Evolutionary conservation across 192 early-diverging fungal species (phyloP).

Genomic region (Coemansia sp.): DNA sequence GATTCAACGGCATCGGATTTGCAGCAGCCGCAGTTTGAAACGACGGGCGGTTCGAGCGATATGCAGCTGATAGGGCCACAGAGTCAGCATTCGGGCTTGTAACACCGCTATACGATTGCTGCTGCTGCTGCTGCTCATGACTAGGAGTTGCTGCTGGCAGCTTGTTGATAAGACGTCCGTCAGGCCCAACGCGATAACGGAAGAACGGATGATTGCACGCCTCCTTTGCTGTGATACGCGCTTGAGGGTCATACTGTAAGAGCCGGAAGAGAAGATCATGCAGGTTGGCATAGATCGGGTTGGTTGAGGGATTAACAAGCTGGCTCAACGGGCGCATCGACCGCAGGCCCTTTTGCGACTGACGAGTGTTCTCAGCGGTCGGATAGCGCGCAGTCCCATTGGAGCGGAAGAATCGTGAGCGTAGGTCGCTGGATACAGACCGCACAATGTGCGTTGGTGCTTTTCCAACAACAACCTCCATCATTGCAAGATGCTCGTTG

Average conservation of each 20-base stretch:
- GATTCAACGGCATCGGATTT: constrained; percentile 7
- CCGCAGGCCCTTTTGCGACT: constrained; percentile 43
- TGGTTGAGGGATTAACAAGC: constrained; percentile 52
- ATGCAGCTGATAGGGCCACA: constrained; percentile 5
- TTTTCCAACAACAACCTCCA: constrained; percentile 84
- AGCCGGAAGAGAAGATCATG: constrained; percentile 72
- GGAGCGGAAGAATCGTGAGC: constrained; percentile 42
- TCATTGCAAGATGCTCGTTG: constrained; percentile 96
- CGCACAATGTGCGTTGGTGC: constrained; percentile 70
- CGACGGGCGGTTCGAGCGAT: constrained; percentile 29
- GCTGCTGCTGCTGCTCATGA: constrained; percentile 4
- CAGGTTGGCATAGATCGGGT: constrained; percentile 58
- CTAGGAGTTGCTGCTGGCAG: constrained; percentile 13
- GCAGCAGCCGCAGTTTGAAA: constrained; percentile 14
- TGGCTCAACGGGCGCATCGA: constrained; percentile 48
- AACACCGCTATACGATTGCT: not conserved
- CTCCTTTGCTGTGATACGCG: constrained; percentile 78
- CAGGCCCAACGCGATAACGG: constrained; percentile 56
- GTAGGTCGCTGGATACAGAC: constrained; percentile 39
- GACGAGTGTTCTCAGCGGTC: constrained; percentile 36
- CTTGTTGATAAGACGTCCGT: constrained; percentile 36
- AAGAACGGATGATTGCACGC: constrained; percentile 90
- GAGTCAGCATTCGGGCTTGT: constrained; percentile 10
- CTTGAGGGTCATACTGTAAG: constrained; percentile 76
- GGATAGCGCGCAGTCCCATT: constrained; percentile 42